Evolutionary conservation across 2,329 filamentous ascomycete genomes (phyloP), one percentile per base, ranked within the genome.

Genomic region (Pseudogymnoascus destructans): DNA sequence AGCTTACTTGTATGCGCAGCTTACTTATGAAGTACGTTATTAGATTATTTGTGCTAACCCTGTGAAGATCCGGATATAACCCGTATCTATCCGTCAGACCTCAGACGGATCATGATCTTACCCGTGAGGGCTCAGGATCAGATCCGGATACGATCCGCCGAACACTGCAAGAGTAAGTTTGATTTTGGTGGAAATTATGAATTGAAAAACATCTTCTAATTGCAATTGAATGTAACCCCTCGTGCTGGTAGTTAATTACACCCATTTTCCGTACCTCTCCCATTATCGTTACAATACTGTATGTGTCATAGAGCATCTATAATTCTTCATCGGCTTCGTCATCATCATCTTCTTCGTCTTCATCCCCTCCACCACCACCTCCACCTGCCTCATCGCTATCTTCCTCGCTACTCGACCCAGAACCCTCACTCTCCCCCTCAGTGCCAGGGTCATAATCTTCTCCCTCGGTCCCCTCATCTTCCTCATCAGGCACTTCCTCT

Each of bases 381-480:
- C 46, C 57, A 10, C n/a, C 59, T 9, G 57, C 52, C 4, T 25
- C 59, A 36, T 59, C 59, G 30, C 49, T 52, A 4, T 63, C 63
- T 8, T 66, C 66, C 8, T 63, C 63, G 54, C 71, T 74, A 30
- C 74, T 77, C 1, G 67, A 67, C 0, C 79, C 80, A 1, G 75
- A 78, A 0, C 80, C 80, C 9, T 79, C 81, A 57, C 79, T 82
- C 4, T 82, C 79, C 0, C 73, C 80, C 4, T 82, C 66, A 60
- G 61, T 65, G 4, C 65, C 66, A 0, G 82, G 82, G 60, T 85
- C 80, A 63, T 85, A 85, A 64, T 85, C 82, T 63, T 85, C 81
- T 63, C 85, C 82, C 3, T 82, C 74, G 59, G 83, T 81, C 55
- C 83, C 81, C 59, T 84, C 81, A 1, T 82, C 80, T 35, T 84